phyloP scores from a whole-genome alignment of 768 basidiomycete species.

The Phylloporus arenicola region DNA sequence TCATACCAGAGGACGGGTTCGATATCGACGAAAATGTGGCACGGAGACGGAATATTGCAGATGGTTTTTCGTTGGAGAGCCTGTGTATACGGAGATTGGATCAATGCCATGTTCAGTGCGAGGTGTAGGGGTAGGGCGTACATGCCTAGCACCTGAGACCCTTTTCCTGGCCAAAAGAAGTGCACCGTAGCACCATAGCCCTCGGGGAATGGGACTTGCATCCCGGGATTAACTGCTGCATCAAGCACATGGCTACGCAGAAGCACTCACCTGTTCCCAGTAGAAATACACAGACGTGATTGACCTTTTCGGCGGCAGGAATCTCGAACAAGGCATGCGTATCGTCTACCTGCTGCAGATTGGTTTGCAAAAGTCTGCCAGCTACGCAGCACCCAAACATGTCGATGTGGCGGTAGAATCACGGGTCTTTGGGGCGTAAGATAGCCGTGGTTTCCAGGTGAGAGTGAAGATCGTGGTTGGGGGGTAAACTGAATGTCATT shows the following conservation, averaged over 20 bases:
- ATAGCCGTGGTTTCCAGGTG: background rate
- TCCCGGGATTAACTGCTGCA: background rate
- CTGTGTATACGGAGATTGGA: constrained; percentile 31
- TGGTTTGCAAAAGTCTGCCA: constrained; percentile 73
- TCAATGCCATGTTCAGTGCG: background rate
- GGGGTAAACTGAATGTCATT: constrained; percentile 10
- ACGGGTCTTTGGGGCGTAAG: background rate
- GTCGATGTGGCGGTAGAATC: background rate
- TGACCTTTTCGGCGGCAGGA: constrained; percentile 63
- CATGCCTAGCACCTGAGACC: constrained; percentile 84
- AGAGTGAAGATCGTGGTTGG: constrained; percentile 4
- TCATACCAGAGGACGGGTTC: constrained; percentile 28
- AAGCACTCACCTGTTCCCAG: constrained; percentile 60
- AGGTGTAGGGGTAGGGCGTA: constrained; percentile 32
- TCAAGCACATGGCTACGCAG: background rate
- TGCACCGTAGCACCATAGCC: constrained; percentile 83
- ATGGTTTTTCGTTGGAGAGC: constrained; percentile 87
- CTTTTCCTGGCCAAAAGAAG: constrained; percentile 82
- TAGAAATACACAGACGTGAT: constrained; percentile 83
- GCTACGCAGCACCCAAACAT: constrained; percentile 84
- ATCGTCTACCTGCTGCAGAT: constrained; percentile 75
- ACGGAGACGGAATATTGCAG: constrained; percentile 79
- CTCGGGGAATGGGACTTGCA: constrained; percentile 69
- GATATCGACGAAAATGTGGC: constrained; percentile 48
- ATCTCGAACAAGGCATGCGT: constrained; percentile 80